Base-by-base conservation (phyloP, 169 alveolate genomes). In the Ichthyophthirius multifiliis region DNA sequence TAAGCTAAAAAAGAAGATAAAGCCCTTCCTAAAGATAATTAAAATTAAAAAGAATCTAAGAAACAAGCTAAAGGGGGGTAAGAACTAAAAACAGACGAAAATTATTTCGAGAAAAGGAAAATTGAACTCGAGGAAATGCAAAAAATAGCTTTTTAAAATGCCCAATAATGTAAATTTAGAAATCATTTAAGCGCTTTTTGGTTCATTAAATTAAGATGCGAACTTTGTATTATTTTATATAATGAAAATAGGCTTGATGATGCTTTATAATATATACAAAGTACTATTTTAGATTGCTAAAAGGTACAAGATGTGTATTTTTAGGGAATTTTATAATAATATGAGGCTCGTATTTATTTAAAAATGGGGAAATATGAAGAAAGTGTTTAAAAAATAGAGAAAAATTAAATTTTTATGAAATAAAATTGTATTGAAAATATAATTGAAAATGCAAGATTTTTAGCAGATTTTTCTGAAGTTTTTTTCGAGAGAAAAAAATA, bases 201-300 rank as follows among this genome's bases (percentile, higher is more conserved):
- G 75, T 65, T 65, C 65, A 45, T 65, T 12, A 79, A 79, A 23
- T 37, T 79, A 20, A 79, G 78, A 67, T 65, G 81, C 6, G 85
- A 79, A 32, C 27, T 79, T 13, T 37, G 44, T 3, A 5, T 65
- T 13, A 27, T 79, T 16, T 37, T 79, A 23, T 79, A 65, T 27
- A 43, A 73, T 15, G 39, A 65, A 20, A 79, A 79, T 79, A 15
- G 80, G 18, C 47, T 39, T 12, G 30, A 79, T 1, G 79, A 79
- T 27, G 77, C 80, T 16, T 27, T 35, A 34, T n/a, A 15, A 6
- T n/a, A 18, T 18, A 67, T 67, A 1, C 39, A 67, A 5, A 41
- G 35, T 18, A 39, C 46, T 0, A 34, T 18, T 15, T 15, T n/a
- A 18, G 77, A 67, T 16, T 37, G 77, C 31, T 18, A 41, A 2